Conservation (phyloP, 1,284 basidiomycete species). For the Ceratobasidium sp. region DNA sequence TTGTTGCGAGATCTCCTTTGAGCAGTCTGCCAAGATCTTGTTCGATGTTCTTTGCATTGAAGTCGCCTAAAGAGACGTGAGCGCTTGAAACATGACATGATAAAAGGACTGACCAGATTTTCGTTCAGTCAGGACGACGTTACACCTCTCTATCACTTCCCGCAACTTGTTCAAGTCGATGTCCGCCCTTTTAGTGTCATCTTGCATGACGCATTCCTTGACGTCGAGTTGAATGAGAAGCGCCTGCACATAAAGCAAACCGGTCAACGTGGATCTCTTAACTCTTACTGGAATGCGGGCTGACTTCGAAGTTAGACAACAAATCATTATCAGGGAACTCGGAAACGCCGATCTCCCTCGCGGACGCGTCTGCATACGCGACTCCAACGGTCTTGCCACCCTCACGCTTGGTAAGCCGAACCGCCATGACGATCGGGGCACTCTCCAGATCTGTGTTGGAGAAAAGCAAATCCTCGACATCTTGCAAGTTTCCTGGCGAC, state of each 20-base stretch:
- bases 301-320: slow-evolving; percentile 94
- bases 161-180: slow-evolving; percentile 89
- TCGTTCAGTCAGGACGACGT: slow-evolving; percentile 89
- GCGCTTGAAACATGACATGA: neutral
- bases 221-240: slow-evolving; percentile 96
- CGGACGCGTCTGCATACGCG: slow-evolving; percentile 83
- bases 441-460: slow-evolving; percentile 84
- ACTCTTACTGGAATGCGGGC: slow-evolving; percentile 43
- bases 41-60: slow-evolving; percentile 82
- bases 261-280: slow-evolving; percentile 3
- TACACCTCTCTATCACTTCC: slow-evolving; percentile 89
- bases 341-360: slow-evolving; percentile 79
- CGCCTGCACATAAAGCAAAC: slow-evolving; percentile 68
- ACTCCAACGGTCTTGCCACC: slow-evolving; percentile 74
- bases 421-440: slow-evolving; percentile 92
- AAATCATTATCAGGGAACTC: slow-evolving; percentile 97
- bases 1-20: slow-evolving; percentile 63
- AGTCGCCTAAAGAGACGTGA: slow-evolving; percentile 71
- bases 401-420: slow-evolving; percentile 74
- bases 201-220: slow-evolving; percentile 85
- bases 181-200: slow-evolving; percentile 69
- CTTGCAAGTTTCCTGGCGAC: slow-evolving; percentile 94
- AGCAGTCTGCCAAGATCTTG: slow-evolving; percentile 89
- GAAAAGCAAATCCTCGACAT: slow-evolving; percentile 95
- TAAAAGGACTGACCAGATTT: slow-evolving; percentile 75